Conservation (phyloP, 2,329 filamentous ascomycete genomes). For the Diaporthe sp. region DNA sequence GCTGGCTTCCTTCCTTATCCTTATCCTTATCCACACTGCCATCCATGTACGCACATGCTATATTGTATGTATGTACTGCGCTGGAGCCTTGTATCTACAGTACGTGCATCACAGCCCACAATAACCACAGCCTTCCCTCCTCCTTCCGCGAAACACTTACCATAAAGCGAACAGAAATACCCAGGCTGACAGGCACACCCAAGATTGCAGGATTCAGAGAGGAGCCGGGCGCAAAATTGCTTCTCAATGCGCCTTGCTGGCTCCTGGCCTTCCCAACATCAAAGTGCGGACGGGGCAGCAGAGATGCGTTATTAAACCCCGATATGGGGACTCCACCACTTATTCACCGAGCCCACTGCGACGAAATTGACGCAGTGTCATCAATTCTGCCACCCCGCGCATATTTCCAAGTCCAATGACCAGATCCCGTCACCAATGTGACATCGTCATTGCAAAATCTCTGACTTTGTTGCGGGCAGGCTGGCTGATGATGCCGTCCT, state of each 20-base stretch:
- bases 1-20: neutral
- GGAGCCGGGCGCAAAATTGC: neutral
- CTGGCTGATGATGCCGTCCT: constrained; percentile 3
- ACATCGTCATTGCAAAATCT: constrained; percentile 10
- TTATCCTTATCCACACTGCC: neutral
- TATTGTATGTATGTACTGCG: neutral
- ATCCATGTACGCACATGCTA: neutral
- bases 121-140: neutral
- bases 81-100: neutral
- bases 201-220: constrained; percentile 15
- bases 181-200: neutral
- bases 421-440: neutral
- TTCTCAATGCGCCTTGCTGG: neutral
- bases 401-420: neutral
- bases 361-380: constrained; percentile 13
- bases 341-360: constrained; percentile 9
- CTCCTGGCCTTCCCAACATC: neutral
- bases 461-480: neutral
- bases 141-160: neutral
- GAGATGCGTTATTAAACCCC: constrained; percentile 26
- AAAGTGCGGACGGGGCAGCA: constrained; percentile 3
- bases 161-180: neutral
- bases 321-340: constrained; percentile 15
- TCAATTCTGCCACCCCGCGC: neutral
- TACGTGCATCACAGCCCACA: neutral